Evolutionary conservation across 345 rosid species (phyloP).

Genomic region (Raphanus sativus): DNA sequence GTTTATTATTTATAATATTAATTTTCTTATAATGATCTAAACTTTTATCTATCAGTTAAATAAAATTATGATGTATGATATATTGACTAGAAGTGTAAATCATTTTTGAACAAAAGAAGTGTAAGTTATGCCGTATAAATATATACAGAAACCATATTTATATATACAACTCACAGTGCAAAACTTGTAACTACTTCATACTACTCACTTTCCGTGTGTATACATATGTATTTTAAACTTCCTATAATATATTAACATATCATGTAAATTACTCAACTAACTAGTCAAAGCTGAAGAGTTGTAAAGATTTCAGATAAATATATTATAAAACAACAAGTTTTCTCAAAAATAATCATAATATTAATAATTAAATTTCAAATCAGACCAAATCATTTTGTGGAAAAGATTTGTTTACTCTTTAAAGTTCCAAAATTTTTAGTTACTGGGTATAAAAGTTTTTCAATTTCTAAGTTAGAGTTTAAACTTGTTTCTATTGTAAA

Average conservation of each 20-base stretch:
- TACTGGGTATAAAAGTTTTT: background rate
- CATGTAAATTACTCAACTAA: background rate
- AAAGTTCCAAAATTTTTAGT: background rate
- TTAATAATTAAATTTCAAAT: too few species aligned
- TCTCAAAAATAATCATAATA: background rate
- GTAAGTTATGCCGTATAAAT: background rate
- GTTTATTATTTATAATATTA: too few species aligned
- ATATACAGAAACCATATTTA: background rate
- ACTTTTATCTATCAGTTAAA: too few species aligned
- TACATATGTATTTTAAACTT: background rate
- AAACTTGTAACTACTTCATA: background rate
- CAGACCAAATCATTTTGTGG: background rate
- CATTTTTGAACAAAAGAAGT: too few species aligned
- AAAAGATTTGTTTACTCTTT: background rate
- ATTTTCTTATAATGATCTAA: background rate
- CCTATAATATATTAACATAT: background rate
- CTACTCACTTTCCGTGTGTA: background rate
- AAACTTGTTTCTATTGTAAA: background rate
- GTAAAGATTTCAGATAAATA: background rate
- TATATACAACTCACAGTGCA: background rate
- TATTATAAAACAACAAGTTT: background rate
- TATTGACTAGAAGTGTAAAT: too few species aligned
- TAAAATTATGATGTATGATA: background rate
- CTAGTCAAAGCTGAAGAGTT: background rate
- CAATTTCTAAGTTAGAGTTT: background rate